Evolutionary conservation across 768 basidiomycete genomes (phyloP), one percentile per base, ranked within the genome.

Genomic region (Lentinula detonsa): DNA sequence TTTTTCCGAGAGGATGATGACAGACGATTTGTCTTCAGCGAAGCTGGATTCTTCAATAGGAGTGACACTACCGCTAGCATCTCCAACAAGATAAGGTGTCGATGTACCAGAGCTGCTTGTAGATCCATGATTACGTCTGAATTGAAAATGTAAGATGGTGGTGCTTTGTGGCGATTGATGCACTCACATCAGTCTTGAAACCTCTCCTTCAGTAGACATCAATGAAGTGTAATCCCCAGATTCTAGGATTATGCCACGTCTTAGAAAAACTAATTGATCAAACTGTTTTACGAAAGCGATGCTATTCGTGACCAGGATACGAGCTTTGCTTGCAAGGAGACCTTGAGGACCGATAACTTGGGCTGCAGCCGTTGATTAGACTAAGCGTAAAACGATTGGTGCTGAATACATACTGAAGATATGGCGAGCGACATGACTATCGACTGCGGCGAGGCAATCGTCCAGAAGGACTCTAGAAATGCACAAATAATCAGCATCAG

Each of bases 281-380:
- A 92, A 91, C 59, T 91, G 78, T 51, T 81, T 81, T 40, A 95
- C 77, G 68, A 91, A 95, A n/a, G 92, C 82, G 57, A 95, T 85
- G 61, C 86, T 87, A 71, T 96, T 95, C 45, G 93, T 96, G 54
- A 94, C 91, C 4, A 95, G 74, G 57, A 95, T 81, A 34, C 94
- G 80, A 9, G 93, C 93, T 72, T 95, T 95, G 15, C 84, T 81
- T 7, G 89, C 83, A 37, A 96, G 84, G 1, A 96, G 67, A 58
- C 94, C 94, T 62, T 85, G 76, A 2, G 93, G 93, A 2, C 94
- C 94, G 59, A 96, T 88, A 43, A 95, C 90, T 54, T 91, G 80
- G 66, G 94, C 93, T 90, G 62, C 31, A 16, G 16, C 45, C 18
- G 9, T 60, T 66, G 46, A 60, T 48, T 1, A 33, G 40, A 7